phyloP scores from a whole-genome alignment of 768 basidiomycete genomes.

The Tulasnella sp. region DNA sequence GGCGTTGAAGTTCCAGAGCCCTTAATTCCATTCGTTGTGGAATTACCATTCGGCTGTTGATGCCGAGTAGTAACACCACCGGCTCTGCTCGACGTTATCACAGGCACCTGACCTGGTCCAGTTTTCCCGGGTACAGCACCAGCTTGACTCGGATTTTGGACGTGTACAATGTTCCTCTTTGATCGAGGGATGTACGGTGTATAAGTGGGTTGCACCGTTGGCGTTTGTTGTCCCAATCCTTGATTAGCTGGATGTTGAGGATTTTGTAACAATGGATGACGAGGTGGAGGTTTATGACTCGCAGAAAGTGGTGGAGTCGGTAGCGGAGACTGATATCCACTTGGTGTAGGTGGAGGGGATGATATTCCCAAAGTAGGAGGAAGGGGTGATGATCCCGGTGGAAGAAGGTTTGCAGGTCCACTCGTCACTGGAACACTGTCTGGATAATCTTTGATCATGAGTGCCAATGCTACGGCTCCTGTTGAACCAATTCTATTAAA shows the following conservation, averaged over 20 bases:
- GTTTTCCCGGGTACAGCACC: constrained; percentile 1
- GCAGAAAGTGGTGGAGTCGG: constrained; percentile 23
- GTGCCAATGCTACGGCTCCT: constrained; percentile 80
- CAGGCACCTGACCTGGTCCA: constrained; percentile 32
- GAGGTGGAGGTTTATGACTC: constrained; percentile 33
- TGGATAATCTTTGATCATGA: constrained; percentile 95
- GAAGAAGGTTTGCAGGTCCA: constrained; percentile 4
- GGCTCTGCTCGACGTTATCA: constrained; percentile 47
- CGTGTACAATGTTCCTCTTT: constrained; percentile 13
- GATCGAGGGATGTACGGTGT: constrained; percentile 70
- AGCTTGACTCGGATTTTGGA: constrained; percentile 2
- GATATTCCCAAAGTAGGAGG: constrained; percentile 16
- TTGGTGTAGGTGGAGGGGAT: constrained; percentile 22
- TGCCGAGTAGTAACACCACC: constrained; percentile 41
- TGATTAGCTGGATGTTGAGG: background rate
- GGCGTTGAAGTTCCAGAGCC: too few relatives aligned
- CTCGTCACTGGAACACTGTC: constrained; percentile 30
- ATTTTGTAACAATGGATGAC: constrained; percentile 31
- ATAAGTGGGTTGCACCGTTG: constrained; percentile 55
- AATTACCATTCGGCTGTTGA: constrained; percentile 21
- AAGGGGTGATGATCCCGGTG: constrained; percentile 20
- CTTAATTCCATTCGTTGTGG: too few relatives aligned
- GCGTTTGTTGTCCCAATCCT: constrained; percentile 19
- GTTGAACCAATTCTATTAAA: constrained; percentile 74
- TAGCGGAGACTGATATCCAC: constrained; percentile 26